Base-by-base conservation (phyloP, 2,329 filamentous ascomycete species). In the Fusarium foetens region DNA sequence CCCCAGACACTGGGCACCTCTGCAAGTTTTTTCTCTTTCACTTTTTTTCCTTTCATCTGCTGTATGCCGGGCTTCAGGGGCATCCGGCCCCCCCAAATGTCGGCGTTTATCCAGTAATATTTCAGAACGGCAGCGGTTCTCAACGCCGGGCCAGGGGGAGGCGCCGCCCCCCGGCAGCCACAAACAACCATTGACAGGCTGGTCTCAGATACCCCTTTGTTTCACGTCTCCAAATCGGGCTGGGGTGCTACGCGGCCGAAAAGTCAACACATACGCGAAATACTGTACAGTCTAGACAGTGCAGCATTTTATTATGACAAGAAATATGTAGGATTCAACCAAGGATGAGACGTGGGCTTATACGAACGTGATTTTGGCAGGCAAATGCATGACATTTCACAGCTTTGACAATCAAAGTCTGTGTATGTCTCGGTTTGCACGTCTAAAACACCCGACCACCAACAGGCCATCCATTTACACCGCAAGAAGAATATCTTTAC, bases 161-260 rank as follows among this genome's bases (percentile, higher is more conserved):
- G 74, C 66, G 74, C 66, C 72, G 70, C 74, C 74, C 74, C 74
- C 70, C 52, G 65, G 66, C 54, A 69, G 59, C 68, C 68, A 61
- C 58, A 65, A 54, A 62, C 63, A 69, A 51, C 70, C 74, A 74
- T 60, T 76, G 70, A 72, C 67, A 74, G 46, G 51, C 42, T 42
- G 35, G 61, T 66, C 52, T 39, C 25, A 64, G 68, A 53, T 59
- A 35, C 61, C 65, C 70, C 69, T 72, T 71, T 70, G 74, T 76
- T 76, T 76, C 74, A 76, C 54, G 63, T 71, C 42, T 73, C 74
- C 74, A 64, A 72, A 76, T 76, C 63, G 72, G 72, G 72, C 45
- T 55, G 65, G 70, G 63, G 46, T 60, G 42, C 46, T 68, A 63
- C 68, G 68, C 66, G 70, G 70, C 66, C 61, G 49, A 66, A 53